These are phyloP conservation scores for Zygosaccharomyces pseudobailii DNA, from an alignment of 1,139 yeast genomes.

Conservation along the genomic window DNA sequence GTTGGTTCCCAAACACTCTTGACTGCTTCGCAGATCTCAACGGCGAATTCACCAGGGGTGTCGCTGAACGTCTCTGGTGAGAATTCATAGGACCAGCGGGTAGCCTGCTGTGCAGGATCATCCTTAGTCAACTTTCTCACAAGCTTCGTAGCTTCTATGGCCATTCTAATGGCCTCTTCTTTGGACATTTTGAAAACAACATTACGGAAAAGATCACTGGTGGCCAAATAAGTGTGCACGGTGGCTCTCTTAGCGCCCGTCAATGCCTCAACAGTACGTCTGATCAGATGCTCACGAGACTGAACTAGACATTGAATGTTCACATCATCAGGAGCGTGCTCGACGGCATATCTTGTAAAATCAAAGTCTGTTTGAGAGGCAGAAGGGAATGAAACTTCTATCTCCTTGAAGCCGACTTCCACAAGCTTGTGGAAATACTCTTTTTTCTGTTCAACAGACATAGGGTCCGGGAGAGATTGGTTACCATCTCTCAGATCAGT, in stretches of 20 bases:
- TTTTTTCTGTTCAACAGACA: constrained; percentile 86
- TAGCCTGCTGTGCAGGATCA: constrained; percentile 64
- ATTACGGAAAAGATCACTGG: constrained; percentile 85
- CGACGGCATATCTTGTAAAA: constrained; percentile 89
- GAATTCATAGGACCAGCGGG: constrained; percentile 87
- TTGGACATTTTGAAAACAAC: constrained; percentile 83
- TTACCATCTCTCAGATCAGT: constrained; percentile 96
- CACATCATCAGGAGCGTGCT: constrained; percentile 89
- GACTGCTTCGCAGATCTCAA: constrained; percentile 92
- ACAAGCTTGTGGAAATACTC: constrained; percentile 79
- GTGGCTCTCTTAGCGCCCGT: constrained; percentile 89
- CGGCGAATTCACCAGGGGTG: constrained; percentile 76
- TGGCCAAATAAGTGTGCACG: constrained; percentile 85
- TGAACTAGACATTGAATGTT: constrained; percentile 88
- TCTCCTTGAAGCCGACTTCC: constrained; percentile 93
- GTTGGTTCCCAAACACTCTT: constrained; percentile 90
- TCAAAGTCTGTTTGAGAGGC: constrained; percentile 96
- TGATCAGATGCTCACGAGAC: constrained; percentile 83
- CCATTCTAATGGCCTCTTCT: constrained; percentile 73
- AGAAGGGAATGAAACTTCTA: constrained; percentile 93
- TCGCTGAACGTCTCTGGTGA: constrained; percentile 95
- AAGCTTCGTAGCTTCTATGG: constrained; percentile 75
- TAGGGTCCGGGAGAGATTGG: constrained; percentile 96
- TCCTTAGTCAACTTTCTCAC: constrained; percentile 85
- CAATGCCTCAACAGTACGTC: constrained; percentile 83